Conservation (phyloP, 805 yeast species). For the Candida schatavii region DNA sequence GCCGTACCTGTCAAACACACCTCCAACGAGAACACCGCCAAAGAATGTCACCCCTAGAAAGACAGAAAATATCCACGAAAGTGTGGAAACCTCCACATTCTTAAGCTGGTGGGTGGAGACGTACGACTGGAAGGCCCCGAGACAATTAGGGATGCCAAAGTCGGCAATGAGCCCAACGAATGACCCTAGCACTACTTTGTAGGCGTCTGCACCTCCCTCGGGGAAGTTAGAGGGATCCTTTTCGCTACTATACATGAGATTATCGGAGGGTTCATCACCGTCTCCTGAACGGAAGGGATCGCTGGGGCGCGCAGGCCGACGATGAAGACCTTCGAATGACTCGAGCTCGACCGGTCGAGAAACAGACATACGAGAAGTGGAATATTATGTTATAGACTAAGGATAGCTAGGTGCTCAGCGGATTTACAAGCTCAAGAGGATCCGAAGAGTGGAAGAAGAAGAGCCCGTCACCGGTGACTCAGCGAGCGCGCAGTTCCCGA, state of each 20-base stretch:
- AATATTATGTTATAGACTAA: too few species aligned
- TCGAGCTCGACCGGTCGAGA: not conserved
- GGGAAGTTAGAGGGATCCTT: slow-evolving; percentile 16
- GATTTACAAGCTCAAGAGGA: too few species aligned
- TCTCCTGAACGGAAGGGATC: not conserved
- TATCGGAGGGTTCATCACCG: not conserved
- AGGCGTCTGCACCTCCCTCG: slow-evolving; percentile 23
- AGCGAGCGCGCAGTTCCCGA: too few species aligned
- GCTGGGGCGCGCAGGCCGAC: not conserved
- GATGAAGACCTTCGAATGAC: not conserved
- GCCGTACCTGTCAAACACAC: slow-evolving; percentile 46
- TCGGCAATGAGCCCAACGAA: slow-evolving; percentile 19
- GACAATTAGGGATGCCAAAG: slow-evolving; percentile 19
- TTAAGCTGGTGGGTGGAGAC: slow-evolving; percentile 15
- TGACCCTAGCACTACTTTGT: slow-evolving; percentile 20
- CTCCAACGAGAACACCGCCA: slow-evolving; percentile 40
- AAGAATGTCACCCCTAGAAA: slow-evolving; percentile 17
- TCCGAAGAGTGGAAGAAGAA: too few species aligned
- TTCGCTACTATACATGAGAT: slow-evolving; percentile 16
- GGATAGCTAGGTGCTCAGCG: too few species aligned
- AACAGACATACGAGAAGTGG: too few species aligned
- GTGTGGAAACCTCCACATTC: not conserved
- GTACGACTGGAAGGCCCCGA: slow-evolving; percentile 21
- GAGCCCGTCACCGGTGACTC: too few species aligned
- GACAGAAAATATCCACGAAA: slow-evolving; percentile 19